Conservation (phyloP, 2,329 filamentous ascomycete species). For the Waltergamsia citrina region DNA sequence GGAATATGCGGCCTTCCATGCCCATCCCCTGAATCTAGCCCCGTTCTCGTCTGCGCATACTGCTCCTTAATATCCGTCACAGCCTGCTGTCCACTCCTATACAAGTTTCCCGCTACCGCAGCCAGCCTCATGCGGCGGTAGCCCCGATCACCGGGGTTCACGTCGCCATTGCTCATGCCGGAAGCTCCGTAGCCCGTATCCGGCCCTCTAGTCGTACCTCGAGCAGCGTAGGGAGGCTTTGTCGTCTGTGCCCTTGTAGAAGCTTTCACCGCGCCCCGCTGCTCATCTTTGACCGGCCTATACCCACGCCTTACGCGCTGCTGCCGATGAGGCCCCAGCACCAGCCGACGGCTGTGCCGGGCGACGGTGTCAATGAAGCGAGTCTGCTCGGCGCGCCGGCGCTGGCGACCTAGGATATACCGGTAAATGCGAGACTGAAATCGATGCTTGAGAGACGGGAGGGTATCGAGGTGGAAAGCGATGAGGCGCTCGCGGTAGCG, state of each 20-base stretch:
- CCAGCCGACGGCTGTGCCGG: conserved; percentile 32
- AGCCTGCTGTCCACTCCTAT: conserved; percentile 45
- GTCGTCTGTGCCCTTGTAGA: conserved; percentile 12
- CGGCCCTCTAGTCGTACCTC: conserved; percentile 5
- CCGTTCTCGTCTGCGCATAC: conserved; percentile 41
- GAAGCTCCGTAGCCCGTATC: conserved; percentile 15
- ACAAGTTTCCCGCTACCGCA: conserved; percentile 47
- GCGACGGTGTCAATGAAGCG: conserved; percentile 32
- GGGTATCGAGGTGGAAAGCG: conserved; percentile 62
- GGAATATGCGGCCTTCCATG: conserved; percentile 42
- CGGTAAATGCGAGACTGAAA: conserved; percentile 71
- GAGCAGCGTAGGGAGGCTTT: conserved; percentile 5
- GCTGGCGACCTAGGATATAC: conserved; percentile 59
- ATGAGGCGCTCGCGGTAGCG: conserved; percentile 58
- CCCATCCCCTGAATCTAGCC: conserved; percentile 14
- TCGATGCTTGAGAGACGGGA: conserved; percentile 61
- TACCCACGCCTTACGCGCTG: conserved; percentile 6
- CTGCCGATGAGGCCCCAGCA: conserved; percentile 26
- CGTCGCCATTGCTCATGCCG: neutral
- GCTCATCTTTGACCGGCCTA: conserved; percentile 13
- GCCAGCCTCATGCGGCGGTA: conserved; percentile 71
- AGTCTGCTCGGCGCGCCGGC: conserved; percentile 37
- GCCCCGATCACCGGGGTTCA: conserved; percentile 46
- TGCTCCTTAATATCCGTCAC: conserved; percentile 51
- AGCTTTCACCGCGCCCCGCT: conserved; percentile 19